Evolutionary conservation across 2,329 filamentous ascomycete species (phyloP), one percentile per base, ranked within the genome.

Genomic region (Ramularia collo-cygni): DNA sequence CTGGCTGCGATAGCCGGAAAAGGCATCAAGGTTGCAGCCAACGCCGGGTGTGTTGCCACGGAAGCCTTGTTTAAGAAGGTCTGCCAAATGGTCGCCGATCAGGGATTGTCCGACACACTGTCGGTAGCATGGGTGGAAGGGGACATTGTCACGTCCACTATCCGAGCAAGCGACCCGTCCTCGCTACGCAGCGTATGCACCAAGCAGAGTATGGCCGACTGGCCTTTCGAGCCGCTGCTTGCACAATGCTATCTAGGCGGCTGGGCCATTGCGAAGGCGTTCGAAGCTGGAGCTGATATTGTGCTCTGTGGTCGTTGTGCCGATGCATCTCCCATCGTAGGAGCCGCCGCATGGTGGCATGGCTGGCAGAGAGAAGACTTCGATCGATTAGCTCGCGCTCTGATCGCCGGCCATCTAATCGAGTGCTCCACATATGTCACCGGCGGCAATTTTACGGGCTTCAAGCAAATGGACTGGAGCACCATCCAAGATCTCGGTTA

Each of bases 241-340:
- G n/a, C n/a, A n/a, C n/a, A n/a, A n/a, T n/a, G n/a, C n/a, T 68
- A 69, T 43, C 53, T 69, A 1, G 66, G 66, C 4, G 66, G 63
- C n/a, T 37, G 64, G 13, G 64, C 64, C 0, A 66, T 67, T 28
- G 62, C 59, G 3, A 55, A 55, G 38, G 64, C 61, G 1, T 57
- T 68, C 9, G 54, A 56, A 9, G 50, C 53, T 28, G 65, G 65
- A 8, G 64, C 64, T 10, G 59, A 67, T 45, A 65, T 68, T 18
- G 59, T 67, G 7, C 54, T 67, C 8, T 67, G 64, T 38, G 65
- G 65, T 8, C 53, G 64, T 18, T 64, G 67, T 1, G 60, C 62
- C 1, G 65, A 67, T 42, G 65, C 64, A 1, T 60, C 58, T 41
- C 65, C 64, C 1, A 58, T 66, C 1, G 65, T 67, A 30, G 64